Percentiles rank a stretch among this genome's conserved stretches.
Evolutionary conservation across 768 basidiomycete genomes (phyloP).

Genomic region (Tylopilus subfusipes): DNA sequence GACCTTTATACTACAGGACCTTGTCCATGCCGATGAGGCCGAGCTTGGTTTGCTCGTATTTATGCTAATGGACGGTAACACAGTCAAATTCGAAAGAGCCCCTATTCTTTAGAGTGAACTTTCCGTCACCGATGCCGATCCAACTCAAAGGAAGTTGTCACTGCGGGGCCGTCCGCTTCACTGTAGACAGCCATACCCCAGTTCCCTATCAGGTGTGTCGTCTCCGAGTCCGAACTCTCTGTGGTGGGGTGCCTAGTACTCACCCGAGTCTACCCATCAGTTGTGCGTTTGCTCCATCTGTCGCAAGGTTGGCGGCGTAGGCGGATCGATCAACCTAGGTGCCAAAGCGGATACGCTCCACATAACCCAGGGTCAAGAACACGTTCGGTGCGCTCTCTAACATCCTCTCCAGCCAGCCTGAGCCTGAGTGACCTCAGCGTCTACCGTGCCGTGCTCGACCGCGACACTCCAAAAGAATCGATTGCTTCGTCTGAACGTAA

Average conservation of each 20-base stretch:
- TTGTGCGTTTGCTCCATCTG: constrained; percentile 68
- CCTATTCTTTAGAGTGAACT: too few relatives aligned
- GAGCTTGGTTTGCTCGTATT: too few relatives aligned
- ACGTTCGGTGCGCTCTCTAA: constrained; percentile 41
- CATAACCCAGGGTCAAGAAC: constrained; percentile 48
- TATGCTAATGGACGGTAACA: too few relatives aligned
- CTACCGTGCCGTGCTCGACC: constrained; percentile 60
- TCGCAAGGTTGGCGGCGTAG: constrained; percentile 63
- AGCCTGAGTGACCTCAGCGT: constrained; percentile 32
- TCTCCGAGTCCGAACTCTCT: not conserved
- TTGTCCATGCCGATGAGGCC: too few relatives aligned
- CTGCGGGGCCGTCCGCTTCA: constrained; percentile 35
- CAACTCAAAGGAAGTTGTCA: constrained; percentile 43
- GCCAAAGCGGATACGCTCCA: constrained; percentile 49
- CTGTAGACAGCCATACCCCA: constrained; percentile 46
- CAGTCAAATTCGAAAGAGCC: too few relatives aligned
- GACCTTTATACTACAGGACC: too few relatives aligned
- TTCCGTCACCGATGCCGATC: constrained; percentile 58
- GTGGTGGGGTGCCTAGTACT: not conserved
- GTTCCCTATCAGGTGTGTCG: constrained; percentile 56
- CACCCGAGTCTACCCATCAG: constrained; percentile 13
- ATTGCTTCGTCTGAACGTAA: constrained; percentile 54
- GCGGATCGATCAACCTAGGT: constrained; percentile 66
- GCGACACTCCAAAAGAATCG: constrained; percentile 48
- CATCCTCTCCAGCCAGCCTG: not conserved